phyloP scores from a whole-genome alignment of 192 early-diverging fungal species.

The Gorgonomyces haynaldii region DNA sequence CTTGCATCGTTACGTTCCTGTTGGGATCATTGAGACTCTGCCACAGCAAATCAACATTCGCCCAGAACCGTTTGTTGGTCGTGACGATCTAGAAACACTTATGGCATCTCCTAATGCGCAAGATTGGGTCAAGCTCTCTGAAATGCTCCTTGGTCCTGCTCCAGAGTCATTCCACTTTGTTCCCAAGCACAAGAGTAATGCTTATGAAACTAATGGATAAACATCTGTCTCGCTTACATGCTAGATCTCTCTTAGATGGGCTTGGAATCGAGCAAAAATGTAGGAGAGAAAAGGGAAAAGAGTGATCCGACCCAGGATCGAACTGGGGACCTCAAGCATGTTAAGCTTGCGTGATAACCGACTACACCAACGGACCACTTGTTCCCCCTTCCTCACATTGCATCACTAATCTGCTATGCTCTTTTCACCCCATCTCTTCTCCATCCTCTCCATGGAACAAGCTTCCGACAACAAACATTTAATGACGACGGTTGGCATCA shows the following conservation, averaged over 20 bases:
- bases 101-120: slow-evolving; percentile 66
- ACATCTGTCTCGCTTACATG: too few relatives aligned
- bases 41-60: slow-evolving; percentile 89
- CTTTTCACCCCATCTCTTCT: neutral
- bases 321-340: too few relatives aligned
- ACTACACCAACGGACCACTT: too few relatives aligned
- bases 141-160: slow-evolving; percentile 81
- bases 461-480: too few relatives aligned
- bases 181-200: slow-evolving; percentile 90
- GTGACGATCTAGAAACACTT: slow-evolving; percentile 88
- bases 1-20: slow-evolving; percentile 70
- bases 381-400: neutral
- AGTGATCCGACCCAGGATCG: neutral
- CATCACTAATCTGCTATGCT: neutral
- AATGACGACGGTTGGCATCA: too few relatives aligned
- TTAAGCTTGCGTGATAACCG: too few relatives aligned
- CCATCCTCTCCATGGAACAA: neutral
- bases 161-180: slow-evolving; percentile 78
- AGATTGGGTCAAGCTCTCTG: slow-evolving; percentile 91
- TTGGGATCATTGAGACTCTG: slow-evolving; percentile 80
- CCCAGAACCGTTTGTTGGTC: slow-evolving; percentile 70
- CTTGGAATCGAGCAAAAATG: neutral
- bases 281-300: neutral
- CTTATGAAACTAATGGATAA: slow-evolving; percentile 39
- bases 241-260: neutral